Conservation (phyloP, 345 rosid genomes). For the Eucalyptus shirleyi region DNA sequence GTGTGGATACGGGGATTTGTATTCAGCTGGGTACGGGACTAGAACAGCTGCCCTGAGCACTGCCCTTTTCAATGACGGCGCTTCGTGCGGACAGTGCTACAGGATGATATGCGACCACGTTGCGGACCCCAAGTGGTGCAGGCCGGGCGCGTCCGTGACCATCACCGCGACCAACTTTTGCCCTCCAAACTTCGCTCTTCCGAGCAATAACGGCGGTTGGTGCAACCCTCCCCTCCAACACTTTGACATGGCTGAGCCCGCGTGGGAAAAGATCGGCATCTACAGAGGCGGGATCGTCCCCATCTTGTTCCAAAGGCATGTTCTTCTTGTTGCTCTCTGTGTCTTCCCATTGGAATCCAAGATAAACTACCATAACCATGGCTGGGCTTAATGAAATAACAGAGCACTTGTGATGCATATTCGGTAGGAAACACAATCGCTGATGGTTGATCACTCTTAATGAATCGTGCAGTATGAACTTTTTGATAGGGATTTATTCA, state of each 20-base stretch:
- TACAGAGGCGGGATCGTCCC: slow-evolving; percentile 86
- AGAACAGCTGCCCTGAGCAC: slow-evolving; percentile 71
- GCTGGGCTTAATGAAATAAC: not conserved
- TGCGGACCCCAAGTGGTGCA: slow-evolving; percentile 57
- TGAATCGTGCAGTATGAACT: accelerated
- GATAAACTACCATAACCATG: not conserved
- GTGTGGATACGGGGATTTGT: slow-evolving; percentile 67
- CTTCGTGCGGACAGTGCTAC: slow-evolving; percentile 74
- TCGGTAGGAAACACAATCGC: not conserved
- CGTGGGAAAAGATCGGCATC: slow-evolving; percentile 81
- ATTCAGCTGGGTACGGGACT: slow-evolving; percentile 56
- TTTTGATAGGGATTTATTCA: not conserved
- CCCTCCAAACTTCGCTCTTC: slow-evolving; percentile 69
- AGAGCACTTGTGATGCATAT: not conserved
- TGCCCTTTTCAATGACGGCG: slow-evolving; percentile 62
- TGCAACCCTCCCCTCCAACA: slow-evolving; percentile 97
- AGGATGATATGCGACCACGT: slow-evolving; percentile 44
- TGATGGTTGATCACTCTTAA: not conserved
- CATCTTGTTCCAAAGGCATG: slow-evolving; percentile 62
- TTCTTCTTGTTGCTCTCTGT: not conserved
- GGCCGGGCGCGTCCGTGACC: slow-evolving; percentile 36
- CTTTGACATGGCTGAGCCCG: slow-evolving; percentile 92
- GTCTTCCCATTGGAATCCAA: not conserved
- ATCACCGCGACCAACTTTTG: slow-evolving; percentile 74
- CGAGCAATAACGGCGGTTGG: slow-evolving; percentile 82